Percentiles rank a stretch among this genome's conserved stretches.
These are phyloP conservation scores for Trichosporon inkin DNA, from an alignment of 1,284 basidiomycete species.

Conservation along the genomic window DNA sequence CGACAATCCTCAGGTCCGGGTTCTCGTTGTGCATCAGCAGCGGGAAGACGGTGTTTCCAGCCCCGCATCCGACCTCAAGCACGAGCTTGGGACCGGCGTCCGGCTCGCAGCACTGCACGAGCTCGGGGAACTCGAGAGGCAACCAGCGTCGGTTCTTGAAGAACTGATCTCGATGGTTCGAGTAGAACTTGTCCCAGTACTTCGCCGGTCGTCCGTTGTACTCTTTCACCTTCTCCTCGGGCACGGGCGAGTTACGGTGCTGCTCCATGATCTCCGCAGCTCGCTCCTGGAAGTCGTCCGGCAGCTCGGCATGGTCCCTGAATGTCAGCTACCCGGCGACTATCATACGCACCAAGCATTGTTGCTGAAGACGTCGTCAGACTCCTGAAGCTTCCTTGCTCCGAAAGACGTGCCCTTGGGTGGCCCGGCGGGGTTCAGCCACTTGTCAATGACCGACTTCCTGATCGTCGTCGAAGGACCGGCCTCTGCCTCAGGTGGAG, in stretches of 20 bases:
- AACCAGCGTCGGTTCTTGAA: slow-evolving; percentile 92
- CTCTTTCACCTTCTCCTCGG: slow-evolving; percentile 51
- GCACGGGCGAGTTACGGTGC: slow-evolving; percentile 66
- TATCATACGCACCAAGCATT: slow-evolving; percentile 45
- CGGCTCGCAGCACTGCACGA: slow-evolving; percentile 64
- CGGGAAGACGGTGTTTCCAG: slow-evolving; percentile 92
- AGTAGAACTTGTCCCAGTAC: slow-evolving; percentile 86
- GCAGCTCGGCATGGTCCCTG: slow-evolving; percentile 81
- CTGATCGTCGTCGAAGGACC: slow-evolving; percentile 22
- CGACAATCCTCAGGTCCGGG: slow-evolving; percentile 64
- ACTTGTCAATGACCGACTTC: slow-evolving; percentile 41
- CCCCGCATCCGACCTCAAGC: slow-evolving; percentile 83
- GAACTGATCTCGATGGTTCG: slow-evolving; percentile 67
- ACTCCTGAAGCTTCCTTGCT: slow-evolving; percentile 41
- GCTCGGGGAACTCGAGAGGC: slow-evolving; percentile 85
- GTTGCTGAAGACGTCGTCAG: slow-evolving; percentile 46
- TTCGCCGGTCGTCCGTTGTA: slow-evolving; percentile 42
- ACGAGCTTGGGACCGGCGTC: slow-evolving; percentile 71
- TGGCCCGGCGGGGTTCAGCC: slow-evolving; percentile 45
- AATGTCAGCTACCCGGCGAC: slow-evolving; percentile 2
- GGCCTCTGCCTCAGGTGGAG: slow-evolving; percentile 14
- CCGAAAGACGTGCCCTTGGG: slow-evolving; percentile 46
- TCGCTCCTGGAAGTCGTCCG: slow-evolving; percentile 65
- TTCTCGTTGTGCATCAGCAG: slow-evolving; percentile 78
- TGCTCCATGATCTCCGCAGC: slow-evolving; percentile 65